Percentiles rank a stretch among this genome's conserved stretches.
phyloP scores from a whole-genome alignment of 2,329 filamentous ascomycete genomes.

The Diaporthe citri region DNA sequence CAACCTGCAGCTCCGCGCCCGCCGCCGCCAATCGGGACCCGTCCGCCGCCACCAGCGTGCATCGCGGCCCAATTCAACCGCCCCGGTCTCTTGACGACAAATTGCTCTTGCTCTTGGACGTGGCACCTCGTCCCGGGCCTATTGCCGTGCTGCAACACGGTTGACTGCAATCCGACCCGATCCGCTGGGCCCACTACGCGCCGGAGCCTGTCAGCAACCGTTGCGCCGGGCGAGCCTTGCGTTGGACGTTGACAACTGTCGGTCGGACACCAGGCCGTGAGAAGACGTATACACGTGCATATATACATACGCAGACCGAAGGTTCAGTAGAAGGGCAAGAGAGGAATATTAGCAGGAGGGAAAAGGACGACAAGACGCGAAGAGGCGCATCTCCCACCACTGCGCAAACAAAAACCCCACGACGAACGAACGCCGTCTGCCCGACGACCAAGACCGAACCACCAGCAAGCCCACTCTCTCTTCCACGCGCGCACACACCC shows the following conservation, averaged over 20 bases:
- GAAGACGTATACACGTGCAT: not conserved
- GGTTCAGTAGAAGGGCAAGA: not conserved
- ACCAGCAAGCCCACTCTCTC: not conserved
- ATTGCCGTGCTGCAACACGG: not conserved
- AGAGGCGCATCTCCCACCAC: not conserved
- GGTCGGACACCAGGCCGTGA: not conserved
- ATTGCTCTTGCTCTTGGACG: not conserved
- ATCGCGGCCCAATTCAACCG: slow-evolving; percentile 15
- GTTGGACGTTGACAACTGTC: not conserved
- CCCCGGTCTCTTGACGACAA: not conserved
- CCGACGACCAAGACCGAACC: not conserved
- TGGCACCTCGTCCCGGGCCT: not conserved
- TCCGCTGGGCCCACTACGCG: not conserved
- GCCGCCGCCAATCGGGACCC: slow-evolving; percentile 13
- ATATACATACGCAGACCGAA: not conserved
- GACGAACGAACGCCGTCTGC: not conserved
- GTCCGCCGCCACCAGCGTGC: not conserved
- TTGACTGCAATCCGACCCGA: not conserved
- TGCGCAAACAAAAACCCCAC: not conserved
- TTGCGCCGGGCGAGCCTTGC: not conserved
- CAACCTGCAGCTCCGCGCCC: slow-evolving; percentile 10
- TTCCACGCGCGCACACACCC: not conserved
- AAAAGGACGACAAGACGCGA: not conserved
- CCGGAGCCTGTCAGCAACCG: not conserved
- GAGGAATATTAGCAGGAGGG: too few species aligned